phyloP scores from a whole-genome alignment of 257 asterid genomes.

The Nicotiana undulata region DNA sequence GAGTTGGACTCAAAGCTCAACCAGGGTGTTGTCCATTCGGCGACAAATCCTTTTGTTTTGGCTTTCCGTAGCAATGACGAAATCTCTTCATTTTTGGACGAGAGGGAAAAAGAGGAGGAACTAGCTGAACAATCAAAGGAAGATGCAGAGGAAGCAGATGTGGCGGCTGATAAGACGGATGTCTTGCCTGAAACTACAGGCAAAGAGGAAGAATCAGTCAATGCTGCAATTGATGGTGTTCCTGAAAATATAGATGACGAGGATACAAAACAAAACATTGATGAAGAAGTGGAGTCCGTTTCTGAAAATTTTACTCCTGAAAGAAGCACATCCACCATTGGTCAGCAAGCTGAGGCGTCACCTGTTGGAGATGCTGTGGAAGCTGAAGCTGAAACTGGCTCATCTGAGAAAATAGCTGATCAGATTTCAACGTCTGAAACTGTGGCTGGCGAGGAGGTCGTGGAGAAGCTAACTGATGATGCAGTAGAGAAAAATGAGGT shows the following conservation, averaged over 20 bases:
- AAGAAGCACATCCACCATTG: constrained; percentile 23
- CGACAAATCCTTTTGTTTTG: constrained; percentile 77
- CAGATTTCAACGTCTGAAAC: constrained; percentile 20
- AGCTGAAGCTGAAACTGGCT: constrained; percentile 15
- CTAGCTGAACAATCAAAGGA: constrained; percentile 19
- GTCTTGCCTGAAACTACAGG: constrained; percentile 16
- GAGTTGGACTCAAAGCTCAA: constrained; percentile 50
- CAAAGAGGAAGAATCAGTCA: constrained; percentile 20
- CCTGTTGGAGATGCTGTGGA: constrained; percentile 34
- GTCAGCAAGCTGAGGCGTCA: constrained; percentile 27
- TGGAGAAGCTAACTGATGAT: constrained; percentile 18
- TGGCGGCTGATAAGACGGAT: not conserved
- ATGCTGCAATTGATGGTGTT: constrained; percentile 9
- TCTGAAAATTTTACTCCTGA: constrained; percentile 26
- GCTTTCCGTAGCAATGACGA: constrained; percentile 66
- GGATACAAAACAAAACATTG: constrained; percentile 18
- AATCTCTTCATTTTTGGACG: constrained; percentile 67
- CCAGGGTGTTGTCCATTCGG: constrained; percentile 52
- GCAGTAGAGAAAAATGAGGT: constrained; percentile 22
- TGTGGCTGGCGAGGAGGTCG: constrained; percentile 15
- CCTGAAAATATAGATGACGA: constrained; percentile 17
- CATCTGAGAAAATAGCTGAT: constrained; percentile 24
- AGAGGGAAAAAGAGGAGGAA: constrained; percentile 40
- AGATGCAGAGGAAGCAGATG: not conserved
- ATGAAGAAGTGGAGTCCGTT: constrained; percentile 33